phyloP scores from a whole-genome alignment of 164 flowering plant species.

The Annona cherimola region DNA sequence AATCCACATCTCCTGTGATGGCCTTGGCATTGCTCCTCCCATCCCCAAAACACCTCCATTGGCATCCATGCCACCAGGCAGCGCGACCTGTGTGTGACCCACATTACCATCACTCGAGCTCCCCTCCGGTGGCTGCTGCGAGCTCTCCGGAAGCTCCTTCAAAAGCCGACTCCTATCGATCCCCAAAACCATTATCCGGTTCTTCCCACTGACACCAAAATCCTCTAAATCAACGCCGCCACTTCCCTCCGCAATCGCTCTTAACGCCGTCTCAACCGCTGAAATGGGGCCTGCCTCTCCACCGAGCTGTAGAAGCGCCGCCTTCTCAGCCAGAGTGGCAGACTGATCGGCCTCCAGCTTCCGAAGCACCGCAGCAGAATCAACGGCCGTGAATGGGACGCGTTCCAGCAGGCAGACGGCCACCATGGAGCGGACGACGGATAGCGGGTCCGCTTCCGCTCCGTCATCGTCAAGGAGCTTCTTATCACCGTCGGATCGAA shows the following conservation, averaged over 20 bases:
- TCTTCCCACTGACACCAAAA: conserved; percentile 72
- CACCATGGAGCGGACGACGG: conserved; percentile 78
- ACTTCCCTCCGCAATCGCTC: conserved; percentile 74
- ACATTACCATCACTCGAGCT: conserved; percentile 13
- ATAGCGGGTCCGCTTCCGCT: conserved; percentile 27
- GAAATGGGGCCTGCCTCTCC: conserved; percentile 73
- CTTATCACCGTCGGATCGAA: conserved; percentile 18
- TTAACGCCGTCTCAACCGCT: conserved; percentile 85
- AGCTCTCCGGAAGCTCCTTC: conserved; percentile 77
- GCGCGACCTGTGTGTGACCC: conserved; percentile 11
- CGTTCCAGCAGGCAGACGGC: conserved; percentile 74
- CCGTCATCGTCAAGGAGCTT: neutral
- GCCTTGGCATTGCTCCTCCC: conserved; percentile 29
- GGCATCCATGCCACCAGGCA: neutral
- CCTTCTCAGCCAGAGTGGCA: conserved; percentile 59
- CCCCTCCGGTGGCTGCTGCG: conserved; percentile 24
- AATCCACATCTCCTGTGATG: conserved; percentile 66
- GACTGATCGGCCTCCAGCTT: conserved; percentile 67
- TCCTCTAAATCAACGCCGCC: conserved; percentile 78
- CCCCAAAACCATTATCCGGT: conserved; percentile 69
- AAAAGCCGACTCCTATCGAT: conserved; percentile 64
- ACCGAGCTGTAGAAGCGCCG: conserved; percentile 73
- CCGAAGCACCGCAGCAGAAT: conserved; percentile 69
- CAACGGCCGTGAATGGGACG: conserved; percentile 72
- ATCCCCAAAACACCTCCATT: conserved; percentile 4